Conservation (phyloP, 225 moss, liverwort and hornwort genomes). For the Straminergon stramineum region DNA sequence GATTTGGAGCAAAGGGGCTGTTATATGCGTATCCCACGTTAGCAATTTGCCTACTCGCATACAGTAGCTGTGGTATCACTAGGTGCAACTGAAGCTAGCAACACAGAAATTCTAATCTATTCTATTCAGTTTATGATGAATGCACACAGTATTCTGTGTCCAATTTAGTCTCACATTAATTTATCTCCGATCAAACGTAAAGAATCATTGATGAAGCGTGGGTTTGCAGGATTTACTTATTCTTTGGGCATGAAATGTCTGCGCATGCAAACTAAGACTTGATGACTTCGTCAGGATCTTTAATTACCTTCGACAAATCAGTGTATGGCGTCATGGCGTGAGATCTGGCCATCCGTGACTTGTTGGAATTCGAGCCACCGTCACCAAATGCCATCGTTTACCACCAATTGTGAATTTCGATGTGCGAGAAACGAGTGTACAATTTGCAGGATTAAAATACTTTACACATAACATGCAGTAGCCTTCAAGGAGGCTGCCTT, state of each 20-base stretch:
- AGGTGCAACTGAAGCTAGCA: too few relatives aligned
- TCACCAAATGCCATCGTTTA: background rate
- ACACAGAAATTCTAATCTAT: too few relatives aligned
- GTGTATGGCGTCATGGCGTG: background rate
- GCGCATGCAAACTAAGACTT: background rate
- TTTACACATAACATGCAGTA: too few relatives aligned
- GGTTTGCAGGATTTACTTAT: background rate
- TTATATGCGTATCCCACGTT: background rate
- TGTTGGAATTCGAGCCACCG: background rate
- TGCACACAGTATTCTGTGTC: too few relatives aligned
- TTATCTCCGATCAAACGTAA: background rate
- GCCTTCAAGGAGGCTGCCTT: too few relatives aligned
- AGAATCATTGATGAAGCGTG: background rate
- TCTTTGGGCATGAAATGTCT: background rate
- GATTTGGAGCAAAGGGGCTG: too few relatives aligned
- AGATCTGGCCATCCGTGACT: background rate
- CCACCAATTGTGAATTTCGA: background rate
- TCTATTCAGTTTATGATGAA: background rate
- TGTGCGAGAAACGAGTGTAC: background rate
- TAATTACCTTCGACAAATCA: background rate
- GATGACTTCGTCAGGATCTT: background rate
- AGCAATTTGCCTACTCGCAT: background rate
- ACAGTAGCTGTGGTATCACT: background rate
- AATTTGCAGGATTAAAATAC: too few relatives aligned
- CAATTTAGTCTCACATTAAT: background rate